Conservation (phyloP, 768 basidiomycete species). For the Panellus pusillus region DNA sequence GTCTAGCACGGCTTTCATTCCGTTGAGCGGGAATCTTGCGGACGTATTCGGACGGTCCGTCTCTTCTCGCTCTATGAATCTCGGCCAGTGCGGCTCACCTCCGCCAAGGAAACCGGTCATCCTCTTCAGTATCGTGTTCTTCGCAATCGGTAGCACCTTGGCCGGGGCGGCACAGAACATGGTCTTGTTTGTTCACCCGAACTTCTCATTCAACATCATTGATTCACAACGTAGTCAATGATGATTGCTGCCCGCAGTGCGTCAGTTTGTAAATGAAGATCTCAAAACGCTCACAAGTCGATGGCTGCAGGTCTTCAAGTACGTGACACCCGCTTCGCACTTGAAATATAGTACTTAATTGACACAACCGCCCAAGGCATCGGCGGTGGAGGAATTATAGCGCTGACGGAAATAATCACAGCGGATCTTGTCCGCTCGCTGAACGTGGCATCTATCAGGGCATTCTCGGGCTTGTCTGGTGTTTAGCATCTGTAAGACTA, state of each 20-base stretch:
- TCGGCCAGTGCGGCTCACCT: background rate
- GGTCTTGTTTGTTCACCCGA: constrained; percentile 10
- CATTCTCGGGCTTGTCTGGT: constrained; percentile 21
- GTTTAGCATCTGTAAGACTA: constrained; percentile 28
- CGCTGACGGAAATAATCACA: constrained; percentile 36
- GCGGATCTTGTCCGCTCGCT: constrained; percentile 41
- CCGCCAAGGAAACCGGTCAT: constrained; percentile 25
- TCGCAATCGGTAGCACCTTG: constrained; percentile 42
- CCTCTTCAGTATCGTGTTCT: constrained; percentile 29
- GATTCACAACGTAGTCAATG: constrained; percentile 19
- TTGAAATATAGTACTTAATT: background rate
- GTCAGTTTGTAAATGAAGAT: background rate
- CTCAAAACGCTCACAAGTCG: background rate
- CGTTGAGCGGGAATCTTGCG: constrained; percentile 35
- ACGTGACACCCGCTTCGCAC: background rate
- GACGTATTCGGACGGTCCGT: constrained; percentile 30
- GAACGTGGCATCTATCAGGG: constrained; percentile 31
- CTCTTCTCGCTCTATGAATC: background rate
- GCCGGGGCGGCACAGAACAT: constrained; percentile 42
- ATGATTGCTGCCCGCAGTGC: constrained; percentile 38
- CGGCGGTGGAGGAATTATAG: constrained; percentile 35
- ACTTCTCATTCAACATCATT: background rate
- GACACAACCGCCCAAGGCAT: constrained; percentile 27
- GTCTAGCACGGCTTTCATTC: constrained; percentile 39
- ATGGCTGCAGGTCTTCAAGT: constrained; percentile 7